Evolutionary conservation across 2,329 filamentous ascomycete species (phyloP), one percentile per base, ranked within the genome.

Genomic region (Colletotrichum sp.): DNA sequence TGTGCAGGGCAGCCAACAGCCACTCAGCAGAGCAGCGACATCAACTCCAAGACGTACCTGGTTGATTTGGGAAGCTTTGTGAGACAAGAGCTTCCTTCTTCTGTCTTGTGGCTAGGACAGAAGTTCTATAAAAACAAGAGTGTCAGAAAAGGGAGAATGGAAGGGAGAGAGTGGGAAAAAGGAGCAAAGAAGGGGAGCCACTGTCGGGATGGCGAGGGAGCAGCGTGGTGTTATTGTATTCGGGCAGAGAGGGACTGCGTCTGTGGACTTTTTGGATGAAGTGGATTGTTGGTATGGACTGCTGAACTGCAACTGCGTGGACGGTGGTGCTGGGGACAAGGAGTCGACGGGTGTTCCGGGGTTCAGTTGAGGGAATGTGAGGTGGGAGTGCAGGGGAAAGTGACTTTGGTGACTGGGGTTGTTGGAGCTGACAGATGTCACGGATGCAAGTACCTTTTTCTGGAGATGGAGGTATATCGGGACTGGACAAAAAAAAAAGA

Each of bases 151-250:
- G 64, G 73, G 64, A 73, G 73, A 76, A 73, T 75, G 75, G 66
- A 71, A 75, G 71, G 72, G 75, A 76, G 75, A 70, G 44, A 74
- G 60, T 75, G 71, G 24, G 71, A 75, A 65, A 62, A 60, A 75
- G 66, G 75, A 75, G 63, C 34, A 69, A 13, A 63, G 59, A 52
- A 36, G 71, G 28, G 28, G 34, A 32, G 15, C 24, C 30, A 12
- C 6, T 5, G 49, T 16, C 39, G 30, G 28, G 44, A 64, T 24
- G 55, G 21, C 6, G 73, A 30, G 68, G 73, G 73, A 59, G 32
- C 21, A 30, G 34, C 28, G 68, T 68, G 70, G 69, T 76, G 62
- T 76, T 76, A 76, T 73, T 76, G 73, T 76, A 73, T 72, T 69
- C 69, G 64, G 64, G 12, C 6, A n/a, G 67, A 49, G 36, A 16